phyloP scores from a whole-genome alignment of 2,329 filamentous ascomycete species.

The Lecanicillium sp. region DNA sequence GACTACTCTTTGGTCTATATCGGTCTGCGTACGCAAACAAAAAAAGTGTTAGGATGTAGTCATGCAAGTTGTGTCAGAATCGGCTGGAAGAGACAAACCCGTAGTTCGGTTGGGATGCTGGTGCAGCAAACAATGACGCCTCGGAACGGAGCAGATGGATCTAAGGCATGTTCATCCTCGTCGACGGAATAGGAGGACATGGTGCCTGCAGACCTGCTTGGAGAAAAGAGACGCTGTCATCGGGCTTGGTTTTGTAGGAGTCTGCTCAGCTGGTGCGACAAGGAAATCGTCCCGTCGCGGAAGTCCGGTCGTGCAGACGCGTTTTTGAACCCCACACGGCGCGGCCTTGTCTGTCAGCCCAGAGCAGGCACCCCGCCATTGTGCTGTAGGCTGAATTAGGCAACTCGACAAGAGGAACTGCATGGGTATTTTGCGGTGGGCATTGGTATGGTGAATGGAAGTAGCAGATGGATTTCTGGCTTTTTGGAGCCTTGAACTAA shows the following conservation, averaged over 20 bases:
- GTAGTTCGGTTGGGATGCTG: constrained; percentile 68
- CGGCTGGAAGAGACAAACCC: constrained; percentile 55
- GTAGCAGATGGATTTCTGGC: too few species aligned
- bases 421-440: too few species aligned
- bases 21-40: constrained; percentile 25
- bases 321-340: too few species aligned
- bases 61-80: background rate
- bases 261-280: background rate
- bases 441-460: too few species aligned
- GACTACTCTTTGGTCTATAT: constrained; percentile 54
- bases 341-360: too few species aligned
- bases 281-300: too few species aligned
- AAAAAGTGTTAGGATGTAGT: constrained; percentile 1
- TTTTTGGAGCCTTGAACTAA: too few species aligned
- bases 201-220: constrained; percentile 14
- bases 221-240: background rate
- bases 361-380: too few species aligned
- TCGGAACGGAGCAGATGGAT: constrained; percentile 55
- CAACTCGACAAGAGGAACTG: too few species aligned
- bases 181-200: constrained; percentile 15
- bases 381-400: too few species aligned
- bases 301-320: too few species aligned
- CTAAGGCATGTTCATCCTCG: constrained; percentile 28
- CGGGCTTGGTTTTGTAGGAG: too few species aligned
- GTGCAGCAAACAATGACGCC: constrained; percentile 82